Percentiles rank a stretch among this genome's conserved stretches.
These are phyloP conservation scores for Neltuma alba DNA, from an alignment of 306 rosid species.

Conservation along the genomic window DNA sequence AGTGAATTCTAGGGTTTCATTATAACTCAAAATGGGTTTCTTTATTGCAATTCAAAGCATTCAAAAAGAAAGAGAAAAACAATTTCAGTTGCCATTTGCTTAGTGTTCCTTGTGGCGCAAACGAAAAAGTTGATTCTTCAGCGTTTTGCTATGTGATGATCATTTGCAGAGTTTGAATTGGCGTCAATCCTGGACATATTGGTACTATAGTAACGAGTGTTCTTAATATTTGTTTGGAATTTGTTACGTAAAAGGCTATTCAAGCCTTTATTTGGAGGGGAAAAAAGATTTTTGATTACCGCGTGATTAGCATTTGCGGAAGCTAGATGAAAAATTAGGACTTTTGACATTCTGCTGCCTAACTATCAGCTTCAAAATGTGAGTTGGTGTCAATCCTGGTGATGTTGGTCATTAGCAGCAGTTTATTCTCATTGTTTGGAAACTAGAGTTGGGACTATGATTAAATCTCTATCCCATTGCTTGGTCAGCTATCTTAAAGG, in stretches of 20 bases:
- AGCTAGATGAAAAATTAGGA: neutral
- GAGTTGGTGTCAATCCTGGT: slow-evolving; percentile 17
- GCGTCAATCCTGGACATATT: slow-evolving; percentile 55
- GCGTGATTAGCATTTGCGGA: slow-evolving; percentile 3
- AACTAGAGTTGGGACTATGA: slow-evolving; percentile 57
- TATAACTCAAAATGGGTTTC: neutral
- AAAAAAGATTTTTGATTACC: too few species aligned
- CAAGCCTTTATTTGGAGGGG: neutral
- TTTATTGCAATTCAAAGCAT: neutral
- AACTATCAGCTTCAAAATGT: neutral
- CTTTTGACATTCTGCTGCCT: neutral
- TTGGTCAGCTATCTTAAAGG: slow-evolving; percentile 43
- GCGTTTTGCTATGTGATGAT: neutral
- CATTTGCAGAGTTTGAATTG: neutral
- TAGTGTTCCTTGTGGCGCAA: neutral
- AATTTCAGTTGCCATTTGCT: neutral
- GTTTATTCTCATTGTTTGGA: slow-evolving; percentile 52
- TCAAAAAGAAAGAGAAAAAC: neutral
- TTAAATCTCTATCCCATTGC: slow-evolving; percentile 50
- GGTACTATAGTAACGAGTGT: slow-evolving; percentile 51
- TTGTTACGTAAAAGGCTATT: neutral
- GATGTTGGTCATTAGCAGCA: slow-evolving; percentile 36
- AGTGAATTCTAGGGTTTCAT: slow-evolving; percentile 23
- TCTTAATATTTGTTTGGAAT: neutral
- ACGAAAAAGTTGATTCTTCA: neutral